Evolutionary conservation across 306 rosid species (phyloP).

Genomic region (Sindora glabra): DNA sequence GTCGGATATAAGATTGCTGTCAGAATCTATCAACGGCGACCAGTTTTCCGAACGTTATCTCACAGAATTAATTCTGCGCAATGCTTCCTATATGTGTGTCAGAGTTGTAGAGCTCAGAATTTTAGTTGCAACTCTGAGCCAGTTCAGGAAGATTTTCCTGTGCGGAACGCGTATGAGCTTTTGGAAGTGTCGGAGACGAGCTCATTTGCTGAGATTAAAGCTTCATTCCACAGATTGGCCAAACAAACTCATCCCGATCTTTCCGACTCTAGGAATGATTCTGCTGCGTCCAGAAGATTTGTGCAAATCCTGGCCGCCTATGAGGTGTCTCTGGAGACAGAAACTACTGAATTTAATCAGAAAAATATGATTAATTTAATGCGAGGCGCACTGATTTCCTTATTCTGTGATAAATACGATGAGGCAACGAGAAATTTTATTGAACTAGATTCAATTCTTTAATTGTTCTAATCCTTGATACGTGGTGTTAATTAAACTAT

Average conservation of each 20-base stretch:
- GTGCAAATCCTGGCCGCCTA: slow-evolving; percentile 90
- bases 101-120: slow-evolving; percentile 22
- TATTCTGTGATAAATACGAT: neutral
- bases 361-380: neutral
- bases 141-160: slow-evolving; percentile 33
- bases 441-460: neutral
- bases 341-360: neutral
- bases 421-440: neutral
- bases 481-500: too few species aligned
- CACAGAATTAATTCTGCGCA: slow-evolving; percentile 8
- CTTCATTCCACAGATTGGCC: slow-evolving; percentile 84
- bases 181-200: slow-evolving; percentile 67
- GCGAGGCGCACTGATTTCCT: neutral
- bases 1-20: neutral
- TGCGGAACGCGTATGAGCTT: slow-evolving; percentile 70
- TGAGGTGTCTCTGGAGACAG: slow-evolving; percentile 43
- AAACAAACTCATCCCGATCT: slow-evolving; percentile 96
- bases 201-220: slow-evolving; percentile 76
- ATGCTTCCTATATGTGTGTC: slow-evolving; percentile 10
- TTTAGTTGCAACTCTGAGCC: slow-evolving; percentile 47
- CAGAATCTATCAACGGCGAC: slow-evolving; percentile 18
- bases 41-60: slow-evolving; percentile 2
- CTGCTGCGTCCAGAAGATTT: slow-evolving; percentile 57
- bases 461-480: neutral
- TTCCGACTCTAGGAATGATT: slow-evolving; percentile 42